Evolutionary conservation across 169 alveolate genomes (phyloP), one percentile per base, ranked within the genome.

Genomic region (Besnoitia besnoiti): DNA sequence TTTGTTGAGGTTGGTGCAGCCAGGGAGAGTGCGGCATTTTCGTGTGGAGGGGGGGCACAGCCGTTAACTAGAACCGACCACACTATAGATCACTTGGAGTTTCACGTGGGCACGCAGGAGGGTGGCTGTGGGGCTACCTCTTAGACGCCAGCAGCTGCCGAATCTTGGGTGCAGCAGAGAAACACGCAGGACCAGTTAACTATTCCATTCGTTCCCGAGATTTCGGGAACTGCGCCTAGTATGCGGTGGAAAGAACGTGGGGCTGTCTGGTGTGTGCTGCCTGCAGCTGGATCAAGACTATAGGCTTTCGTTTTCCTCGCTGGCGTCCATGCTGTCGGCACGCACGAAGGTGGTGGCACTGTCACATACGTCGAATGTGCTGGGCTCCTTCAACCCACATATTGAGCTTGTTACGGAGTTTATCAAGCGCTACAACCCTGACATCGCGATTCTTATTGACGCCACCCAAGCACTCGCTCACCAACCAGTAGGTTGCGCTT

Each of bases 391-490:
- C 51, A 85, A 87, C 82, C 92, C 3, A 55, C 37, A 79, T 27
- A 16, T 55, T 33, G 67, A 21, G 59, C 77, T 30, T 40, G 85
- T 40, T 30, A 0, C n/a, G 27, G n/a, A 67, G 35, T 44, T 39
- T 27, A 50, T 50, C 50, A 85, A 85, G 91, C 40, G 21, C 59
- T 14, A 14, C 49, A 44, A 55, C 37, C 24, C 61, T 14, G 10
- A 33, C 49, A 39, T 82, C 1, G 73, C 7, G n/a, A 49, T 49
- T 27, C 79, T 94, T 35, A 73, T 91, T 77, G 96, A 94, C 46
- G 96, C 96, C 12, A 85, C 94, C 33, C 96, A 94, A 46, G 79
- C 94, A 0, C 93, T 94, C 8, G 91, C 96, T 5, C 96, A 94
- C 62, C 59, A 73, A 35, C 88, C 73, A 91, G 89, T 40, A 76